Percentiles rank a stretch among this genome's conserved stretches.
Conservation (phyloP, 2,329 filamentous ascomycete species). For the Claviceps sp. region DNA sequence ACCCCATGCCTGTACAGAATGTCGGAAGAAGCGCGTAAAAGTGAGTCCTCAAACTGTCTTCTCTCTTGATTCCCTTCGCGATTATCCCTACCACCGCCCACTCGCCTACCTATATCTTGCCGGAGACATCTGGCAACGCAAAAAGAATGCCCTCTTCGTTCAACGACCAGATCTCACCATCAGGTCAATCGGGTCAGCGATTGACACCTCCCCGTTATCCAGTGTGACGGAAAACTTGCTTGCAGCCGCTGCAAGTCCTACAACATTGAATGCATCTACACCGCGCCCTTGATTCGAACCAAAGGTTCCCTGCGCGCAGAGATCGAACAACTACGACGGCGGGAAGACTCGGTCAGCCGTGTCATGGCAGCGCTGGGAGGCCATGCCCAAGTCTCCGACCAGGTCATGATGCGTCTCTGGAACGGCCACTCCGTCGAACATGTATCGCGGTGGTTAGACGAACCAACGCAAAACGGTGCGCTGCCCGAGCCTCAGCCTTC, state of each 20-base stretch:
- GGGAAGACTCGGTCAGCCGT: constrained; percentile 38
- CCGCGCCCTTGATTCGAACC: constrained; percentile 46
- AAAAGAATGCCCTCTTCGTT: too few species aligned
- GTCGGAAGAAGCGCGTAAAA: constrained; percentile 47
- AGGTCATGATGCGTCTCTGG: constrained; percentile 38
- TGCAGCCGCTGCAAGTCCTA: constrained; percentile 39
- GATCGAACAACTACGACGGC: constrained; percentile 40
- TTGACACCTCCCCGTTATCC: background rate
- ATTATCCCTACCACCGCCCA: too few species aligned
- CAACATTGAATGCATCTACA: constrained; percentile 42
- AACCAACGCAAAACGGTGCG: background rate
- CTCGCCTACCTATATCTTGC: too few species aligned
- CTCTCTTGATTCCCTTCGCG: too few species aligned
- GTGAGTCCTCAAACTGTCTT: constrained; percentile 17
- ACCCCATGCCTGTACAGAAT: constrained; percentile 46
- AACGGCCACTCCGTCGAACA: constrained; percentile 37
- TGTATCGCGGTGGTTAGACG: constrained; percentile 40
- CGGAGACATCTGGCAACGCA: too few species aligned
- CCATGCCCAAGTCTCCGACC: constrained; percentile 35
- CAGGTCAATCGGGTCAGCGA: too few species aligned
- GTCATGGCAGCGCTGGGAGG: constrained; percentile 37
- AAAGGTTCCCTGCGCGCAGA: constrained; percentile 47
- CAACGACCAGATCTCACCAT: too few species aligned
- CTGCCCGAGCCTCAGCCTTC: background rate
- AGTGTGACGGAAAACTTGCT: constrained; percentile 46